Conservation (phyloP, 441 rosid genomes). For the Erodium moschatum region DNA sequence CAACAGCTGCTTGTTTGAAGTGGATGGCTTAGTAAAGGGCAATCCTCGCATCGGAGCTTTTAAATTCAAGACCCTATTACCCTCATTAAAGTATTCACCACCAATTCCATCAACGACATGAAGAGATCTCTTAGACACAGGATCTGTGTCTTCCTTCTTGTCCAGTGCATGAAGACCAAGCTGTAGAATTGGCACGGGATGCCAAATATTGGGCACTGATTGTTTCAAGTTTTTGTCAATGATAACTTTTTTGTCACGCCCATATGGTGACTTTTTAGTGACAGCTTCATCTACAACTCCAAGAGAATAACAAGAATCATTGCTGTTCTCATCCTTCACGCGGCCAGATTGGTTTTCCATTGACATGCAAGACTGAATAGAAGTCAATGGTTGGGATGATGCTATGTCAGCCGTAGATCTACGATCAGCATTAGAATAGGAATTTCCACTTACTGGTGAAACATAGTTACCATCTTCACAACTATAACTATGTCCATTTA, state of each 20-base stretch:
- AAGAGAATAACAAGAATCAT: constrained; percentile 26
- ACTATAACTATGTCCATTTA: constrained; percentile 27
- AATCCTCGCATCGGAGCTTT: constrained; percentile 28
- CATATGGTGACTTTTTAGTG: neutral
- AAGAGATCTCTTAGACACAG: constrained; percentile 25
- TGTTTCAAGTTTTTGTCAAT: constrained; percentile 24
- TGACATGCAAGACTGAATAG: constrained; percentile 26
- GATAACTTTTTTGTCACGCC: neutral
- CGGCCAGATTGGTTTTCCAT: constrained; percentile 19
- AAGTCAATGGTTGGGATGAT: constrained; percentile 21
- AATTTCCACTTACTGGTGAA: constrained; percentile 27
- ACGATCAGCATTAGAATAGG: constrained; percentile 25
- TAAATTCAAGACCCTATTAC: constrained; percentile 22
- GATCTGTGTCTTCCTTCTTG: constrained; percentile 20
- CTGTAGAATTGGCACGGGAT: constrained; percentile 22
- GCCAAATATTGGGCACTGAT: constrained; percentile 26
- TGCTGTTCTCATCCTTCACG: constrained; percentile 29
- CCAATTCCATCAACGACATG: constrained; percentile 24
- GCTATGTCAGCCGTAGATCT: constrained; percentile 25
- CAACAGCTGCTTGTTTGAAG: constrained; percentile 26
- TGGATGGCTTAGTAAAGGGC: constrained; percentile 21
- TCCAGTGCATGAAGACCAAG: constrained; percentile 20
- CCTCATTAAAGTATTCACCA: constrained; percentile 20
- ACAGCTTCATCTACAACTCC: constrained; percentile 22
- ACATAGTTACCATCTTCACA: constrained; percentile 28